Evolutionary conservation across 805 yeast species (phyloP), one percentile per base, ranked within the genome.

Genomic region (Brettanomyces sp.): DNA sequence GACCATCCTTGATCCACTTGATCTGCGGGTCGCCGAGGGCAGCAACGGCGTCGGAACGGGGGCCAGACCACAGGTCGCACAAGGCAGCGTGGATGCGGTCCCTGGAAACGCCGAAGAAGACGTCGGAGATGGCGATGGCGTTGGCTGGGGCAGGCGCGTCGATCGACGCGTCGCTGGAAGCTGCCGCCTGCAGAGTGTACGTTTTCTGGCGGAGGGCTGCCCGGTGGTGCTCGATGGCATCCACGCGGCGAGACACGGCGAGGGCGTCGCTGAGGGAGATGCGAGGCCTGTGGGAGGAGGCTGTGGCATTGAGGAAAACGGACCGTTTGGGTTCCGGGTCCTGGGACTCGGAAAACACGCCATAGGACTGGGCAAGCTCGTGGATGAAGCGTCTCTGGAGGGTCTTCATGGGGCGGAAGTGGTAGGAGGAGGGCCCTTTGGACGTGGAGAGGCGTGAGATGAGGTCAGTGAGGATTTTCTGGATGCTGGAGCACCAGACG

Each of bases 241-340:
- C 55, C 45, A 54, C 52, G 42, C 61, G 62, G 41, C 66, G 65
- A n/a, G 63, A 52, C 4, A 62, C 54, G 4, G 59, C 53, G 22
- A 71, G 55, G 0, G 76, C 74, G 43, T 74, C 74, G 28, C 64
- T 65, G n/a, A 83, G 62, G 1, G 72, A 66, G 39, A 71, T 53
- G 9, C 57, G 53, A 0, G 88, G 86, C 2, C 66, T 47, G 8
- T 50, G 55, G 0, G 68, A 58, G 18, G 18, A 1, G 46, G 51
- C 11, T 53, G 47, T 5, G 59, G 56, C 40, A 69, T 68, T 64
- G n/a, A 88, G 70, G 51, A 76, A 80, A 0, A 88, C 91, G 9
- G 83, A 76, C 49, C 95, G 63, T 44, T 77, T 70, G 0, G 96
- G 96, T 52, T 87, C 96, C 3, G 76, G 77, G 60, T 86, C 96